Percentiles rank a stretch among this genome's conserved stretches.
Evolutionary conservation across 805 yeast species (phyloP).

Genomic region (Candida multigemmis): DNA sequence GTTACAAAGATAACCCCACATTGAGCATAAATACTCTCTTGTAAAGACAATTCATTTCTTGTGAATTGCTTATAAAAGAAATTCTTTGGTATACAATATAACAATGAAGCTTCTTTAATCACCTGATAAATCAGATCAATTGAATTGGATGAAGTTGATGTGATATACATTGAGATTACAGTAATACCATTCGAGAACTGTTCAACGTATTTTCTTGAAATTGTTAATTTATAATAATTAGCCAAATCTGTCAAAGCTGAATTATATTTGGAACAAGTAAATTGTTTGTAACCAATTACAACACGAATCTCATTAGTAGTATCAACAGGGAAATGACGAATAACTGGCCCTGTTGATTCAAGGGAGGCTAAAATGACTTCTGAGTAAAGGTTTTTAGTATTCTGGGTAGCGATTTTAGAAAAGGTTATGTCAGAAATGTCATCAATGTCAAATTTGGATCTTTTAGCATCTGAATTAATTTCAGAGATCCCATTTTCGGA

Average conservation of each 20-base stretch:
- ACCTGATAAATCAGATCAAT: slow-evolving; percentile 79
- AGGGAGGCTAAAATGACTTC: slow-evolving; percentile 62
- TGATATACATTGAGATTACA: slow-evolving; percentile 77
- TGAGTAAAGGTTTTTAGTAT: slow-evolving; percentile 72
- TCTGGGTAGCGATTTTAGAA: slow-evolving; percentile 64
- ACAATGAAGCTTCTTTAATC: slow-evolving; percentile 85
- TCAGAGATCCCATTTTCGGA: slow-evolving; percentile 2
- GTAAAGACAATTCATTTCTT: slow-evolving; percentile 73
- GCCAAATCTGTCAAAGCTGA: slow-evolving; percentile 82
- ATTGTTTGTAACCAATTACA: slow-evolving; percentile 79
- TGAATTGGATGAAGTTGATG: slow-evolving; percentile 40
- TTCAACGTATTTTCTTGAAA: slow-evolving; percentile 88
- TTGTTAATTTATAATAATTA: slow-evolving; percentile 76
- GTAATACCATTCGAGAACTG: slow-evolving; percentile 87
- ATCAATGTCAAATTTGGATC: slow-evolving; percentile 37
- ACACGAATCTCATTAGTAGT: slow-evolving; percentile 78
- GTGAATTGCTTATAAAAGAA: slow-evolving; percentile 69
- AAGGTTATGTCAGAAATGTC: slow-evolving; percentile 74
- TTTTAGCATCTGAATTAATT: slow-evolving; percentile 23
- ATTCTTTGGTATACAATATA: slow-evolving; percentile 86
- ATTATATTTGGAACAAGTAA: slow-evolving; percentile 77
- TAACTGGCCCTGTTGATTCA: slow-evolving; percentile 82
- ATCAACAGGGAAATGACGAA: slow-evolving; percentile 75
- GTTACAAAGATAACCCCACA: slow-evolving; percentile 87
- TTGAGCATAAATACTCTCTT: slow-evolving; percentile 91